Conservation (phyloP, 2,329 filamentous ascomycete species). For the Harringtonia lauricola region DNA sequence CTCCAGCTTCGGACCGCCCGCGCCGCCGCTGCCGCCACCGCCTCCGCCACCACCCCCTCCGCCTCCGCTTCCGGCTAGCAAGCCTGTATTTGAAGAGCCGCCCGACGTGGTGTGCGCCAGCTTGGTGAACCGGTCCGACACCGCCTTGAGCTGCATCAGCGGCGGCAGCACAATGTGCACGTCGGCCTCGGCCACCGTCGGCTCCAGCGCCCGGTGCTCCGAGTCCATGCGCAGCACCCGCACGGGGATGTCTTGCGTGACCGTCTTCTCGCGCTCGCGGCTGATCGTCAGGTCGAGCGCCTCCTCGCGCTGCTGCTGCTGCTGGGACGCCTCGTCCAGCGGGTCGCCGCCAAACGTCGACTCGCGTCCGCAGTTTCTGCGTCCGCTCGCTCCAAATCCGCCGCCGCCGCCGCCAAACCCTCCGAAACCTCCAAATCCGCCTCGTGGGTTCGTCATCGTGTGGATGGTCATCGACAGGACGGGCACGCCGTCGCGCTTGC, state of each 20-base stretch:
- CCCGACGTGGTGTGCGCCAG: conserved; percentile 47
- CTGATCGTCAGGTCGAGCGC: conserved; percentile 43
- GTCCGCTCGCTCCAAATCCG: conserved; percentile 22
- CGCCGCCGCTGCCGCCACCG: conserved; percentile 1
- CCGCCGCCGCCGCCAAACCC: conserved; percentile 23
- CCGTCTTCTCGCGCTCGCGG: conserved; percentile 75
- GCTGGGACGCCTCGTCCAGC: conserved; percentile 13
- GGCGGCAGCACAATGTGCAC: conserved; percentile 88
- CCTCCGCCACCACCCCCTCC: conserved; percentile 1
- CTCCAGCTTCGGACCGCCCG: conserved; percentile 55
- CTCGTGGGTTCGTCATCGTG: conserved; percentile 49
- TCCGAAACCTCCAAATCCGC: conserved; percentile 19
- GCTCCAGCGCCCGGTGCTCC: conserved; percentile 91
- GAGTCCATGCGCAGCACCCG: conserved; percentile 73
- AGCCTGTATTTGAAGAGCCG: conserved; percentile 12
- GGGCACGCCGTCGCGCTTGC: conserved; percentile 82
- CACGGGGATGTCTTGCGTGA: conserved; percentile 94
- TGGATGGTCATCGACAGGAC: conserved; percentile 85
- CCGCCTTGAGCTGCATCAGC: conserved; percentile 78
- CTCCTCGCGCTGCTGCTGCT: conserved; percentile 13
- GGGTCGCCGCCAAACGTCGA: conserved; percentile 31
- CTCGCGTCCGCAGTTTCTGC: conserved; percentile 14
- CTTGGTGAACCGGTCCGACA: conserved; percentile 91
- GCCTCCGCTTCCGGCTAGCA: conserved; percentile 8
- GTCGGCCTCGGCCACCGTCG: conserved; percentile 79